Conservation (phyloP, 2,329 filamentous ascomycete genomes). For the Trematosphaeria pertusa region DNA sequence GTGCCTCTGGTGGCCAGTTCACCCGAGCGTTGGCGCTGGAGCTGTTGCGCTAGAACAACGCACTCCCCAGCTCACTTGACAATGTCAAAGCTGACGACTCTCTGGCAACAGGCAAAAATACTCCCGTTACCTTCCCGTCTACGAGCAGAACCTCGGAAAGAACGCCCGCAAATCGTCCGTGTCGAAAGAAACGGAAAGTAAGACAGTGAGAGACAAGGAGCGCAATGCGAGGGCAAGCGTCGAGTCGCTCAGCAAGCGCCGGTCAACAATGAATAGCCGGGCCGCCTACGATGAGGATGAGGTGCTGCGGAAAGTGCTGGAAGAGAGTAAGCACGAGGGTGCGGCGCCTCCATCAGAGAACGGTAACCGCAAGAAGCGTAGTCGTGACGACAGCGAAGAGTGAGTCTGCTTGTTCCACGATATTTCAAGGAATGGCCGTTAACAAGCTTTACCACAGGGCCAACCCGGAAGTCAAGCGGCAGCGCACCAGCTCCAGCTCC, state of each 20-base stretch:
- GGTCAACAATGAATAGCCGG: constrained; percentile 97
- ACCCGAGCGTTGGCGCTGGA: too few species aligned
- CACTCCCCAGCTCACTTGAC: too few species aligned
- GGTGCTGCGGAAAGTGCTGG: constrained; percentile 84
- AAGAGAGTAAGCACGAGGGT: constrained; percentile 89
- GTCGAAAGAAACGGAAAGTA: constrained; percentile 65
- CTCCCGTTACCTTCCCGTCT: constrained; percentile 68
- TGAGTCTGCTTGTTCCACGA: constrained; percentile 59
- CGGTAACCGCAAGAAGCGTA: constrained; percentile 75
- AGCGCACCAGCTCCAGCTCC: constrained; percentile 69
- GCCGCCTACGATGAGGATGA: constrained; percentile 97
- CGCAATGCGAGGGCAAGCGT: constrained; percentile 62
- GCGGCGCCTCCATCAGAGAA: constrained; percentile 61
- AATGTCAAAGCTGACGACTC: constrained; percentile 4
- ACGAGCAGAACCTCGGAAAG: constrained; percentile 59
- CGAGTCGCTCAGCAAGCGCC: constrained; percentile 74
- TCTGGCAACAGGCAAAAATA: constrained; percentile 62
- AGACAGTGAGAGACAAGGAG: constrained; percentile 63
- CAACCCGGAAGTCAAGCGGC: constrained; percentile 76
- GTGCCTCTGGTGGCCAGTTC: too few species aligned
- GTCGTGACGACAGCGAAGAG: constrained; percentile 93
- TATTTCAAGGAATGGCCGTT: constrained; percentile 18
- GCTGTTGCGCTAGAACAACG: too few species aligned
- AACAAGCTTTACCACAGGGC: constrained; percentile 62
- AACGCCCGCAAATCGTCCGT: constrained; percentile 67